Base-by-base conservation (phyloP, 306 rosid genomes). In the Corylus heterophylla region DNA sequence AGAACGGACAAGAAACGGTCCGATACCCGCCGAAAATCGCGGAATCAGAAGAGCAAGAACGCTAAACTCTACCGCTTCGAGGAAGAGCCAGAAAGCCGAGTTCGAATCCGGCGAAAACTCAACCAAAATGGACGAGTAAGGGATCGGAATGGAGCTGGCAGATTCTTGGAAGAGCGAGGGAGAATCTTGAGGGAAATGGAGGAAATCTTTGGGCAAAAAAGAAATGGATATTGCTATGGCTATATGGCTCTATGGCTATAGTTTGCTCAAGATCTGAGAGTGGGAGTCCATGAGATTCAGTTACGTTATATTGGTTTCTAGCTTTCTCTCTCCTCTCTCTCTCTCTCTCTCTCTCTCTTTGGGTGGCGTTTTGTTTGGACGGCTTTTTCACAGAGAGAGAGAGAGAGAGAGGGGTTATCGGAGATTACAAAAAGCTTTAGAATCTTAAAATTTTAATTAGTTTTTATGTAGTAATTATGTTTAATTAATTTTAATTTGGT, bases 211-310 rank as follows among this genome's bases (percentile, higher is more conserved):
- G 27, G 13, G 14, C n/a, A n/a, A 8, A 42, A 42, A 10, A 18
- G 25, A 13, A 27, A 70, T 35, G 63, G 31, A 45, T 29, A 55
- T 29, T 64, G 76, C 37, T 62, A 13, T 29, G 1, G 68, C 44
- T 62, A 62, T 8, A 48, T 8, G 69, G 27, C 22, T 66, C 48
- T 54, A 22, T 22, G 45, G 76, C 83, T 80, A 83, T 83, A 88
- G 85, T 76, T 82, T 80, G 44, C 71, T 69, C 83, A 83, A 89
- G 98, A 93, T 93, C 92, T 81, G 90, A 79, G 82, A 85, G 77
- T 75, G 73, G 71, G 56, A 68, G 35, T 72, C 80, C 84, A 54
- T 88, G 63, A 64, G 50, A 88, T 84, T 62, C 85, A 18, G 91
- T 87, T 88, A 82, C 79, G 72, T 49, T 69, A 73, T 44, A 25